Evolutionary conservation across 1,139 yeast species (phyloP).

Genomic region (Blastobotrys malaysiensis): DNA sequence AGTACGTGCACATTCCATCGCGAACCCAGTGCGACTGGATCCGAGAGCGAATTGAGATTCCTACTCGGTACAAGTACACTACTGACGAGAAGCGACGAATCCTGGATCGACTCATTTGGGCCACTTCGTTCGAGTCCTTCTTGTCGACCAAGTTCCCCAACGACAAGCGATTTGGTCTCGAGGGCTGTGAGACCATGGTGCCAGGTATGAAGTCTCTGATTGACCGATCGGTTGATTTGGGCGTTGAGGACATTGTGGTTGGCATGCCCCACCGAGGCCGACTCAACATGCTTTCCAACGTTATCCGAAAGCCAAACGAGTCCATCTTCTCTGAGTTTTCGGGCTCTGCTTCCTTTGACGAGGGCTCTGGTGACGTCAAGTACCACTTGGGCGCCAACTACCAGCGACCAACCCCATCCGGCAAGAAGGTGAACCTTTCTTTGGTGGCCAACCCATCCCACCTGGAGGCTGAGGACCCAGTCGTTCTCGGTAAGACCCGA

Average conservation of each 20-base stretch:
- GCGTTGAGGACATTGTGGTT: conserved; percentile 91
- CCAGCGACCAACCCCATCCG: conserved; percentile 97
- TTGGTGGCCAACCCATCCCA: conserved; percentile 98
- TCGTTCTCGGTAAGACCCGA: conserved; percentile 95
- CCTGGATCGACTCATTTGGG: conserved; percentile 94
- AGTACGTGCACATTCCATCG: conserved; percentile 94
- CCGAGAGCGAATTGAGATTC: conserved; percentile 93
- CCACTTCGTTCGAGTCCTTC: conserved; percentile 89
- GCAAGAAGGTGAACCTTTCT: conserved; percentile 91
- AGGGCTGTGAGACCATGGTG: conserved; percentile 94
- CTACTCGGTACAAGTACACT: conserved; percentile 76
- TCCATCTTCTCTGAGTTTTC: conserved; percentile 94
- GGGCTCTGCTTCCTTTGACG: conserved; percentile 75
- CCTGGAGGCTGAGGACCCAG: conserved; percentile 98
- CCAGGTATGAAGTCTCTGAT: conserved; percentile 97
- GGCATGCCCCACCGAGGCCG: conserved; percentile 99
- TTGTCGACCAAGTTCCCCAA: conserved; percentile 93
- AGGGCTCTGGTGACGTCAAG: conserved; percentile 98
- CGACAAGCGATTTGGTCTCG: conserved; percentile 97
- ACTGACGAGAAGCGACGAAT: conserved; percentile 93
- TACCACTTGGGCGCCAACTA: conserved; percentile 99
- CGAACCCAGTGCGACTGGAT: conserved; percentile 97
- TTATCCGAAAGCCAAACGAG: conserved; percentile 97
- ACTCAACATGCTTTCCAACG: conserved; percentile 93
- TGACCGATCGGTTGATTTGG: conserved; percentile 88